Evolutionary conservation across 2,329 filamentous ascomycete genomes (phyloP), one percentile per base, ranked within the genome.

Genomic region (Gyromitra esculenta): DNA sequence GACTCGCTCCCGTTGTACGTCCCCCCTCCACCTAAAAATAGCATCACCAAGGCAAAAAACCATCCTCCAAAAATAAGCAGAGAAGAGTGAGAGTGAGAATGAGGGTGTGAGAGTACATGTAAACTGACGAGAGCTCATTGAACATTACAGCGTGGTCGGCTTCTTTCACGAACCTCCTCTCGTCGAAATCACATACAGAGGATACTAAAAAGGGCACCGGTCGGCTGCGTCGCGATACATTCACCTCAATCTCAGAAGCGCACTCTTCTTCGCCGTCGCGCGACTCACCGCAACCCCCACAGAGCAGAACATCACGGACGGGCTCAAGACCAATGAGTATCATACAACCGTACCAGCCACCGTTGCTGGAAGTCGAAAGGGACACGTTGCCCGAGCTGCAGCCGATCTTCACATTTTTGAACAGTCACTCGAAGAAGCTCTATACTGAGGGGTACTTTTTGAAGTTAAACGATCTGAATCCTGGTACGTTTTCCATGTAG

Each of bases 401-500:
- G 85, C 95, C 94, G 79, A 94, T 98, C 81, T 98, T 98, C 84
- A 92, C 89, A 77, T 96, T 93, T 82, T 88, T 99, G 79, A 98
- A 97, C 85, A 96, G 91, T 84, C 96, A 99, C 83, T 91, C 90
- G 74, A 97, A 97, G 84, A 98, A 98, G 85, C 86, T 98, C 72
- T 99, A 98, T 83, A 94, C 97, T 81, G 96, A 99, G 85, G 96
- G 96, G 48, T 99, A 98, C 82, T 98, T 99, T 80, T 85, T 99
- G 81, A 99, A 98, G 85, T 86, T 99, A 63, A 95, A 97, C 83
- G 96, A 99, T 84, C 90, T 97, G 80, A 96, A 98, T 82, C 91
- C 90, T 71, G 91, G 94, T 97, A 88, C 81, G 93, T 89, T 41
- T 57, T 43, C 48, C 18, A 5, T n/a, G 6, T 41, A n/a, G 56